Conservation (phyloP, 176 grass and related monocot genomes). For the Phyllostachys edulis region DNA sequence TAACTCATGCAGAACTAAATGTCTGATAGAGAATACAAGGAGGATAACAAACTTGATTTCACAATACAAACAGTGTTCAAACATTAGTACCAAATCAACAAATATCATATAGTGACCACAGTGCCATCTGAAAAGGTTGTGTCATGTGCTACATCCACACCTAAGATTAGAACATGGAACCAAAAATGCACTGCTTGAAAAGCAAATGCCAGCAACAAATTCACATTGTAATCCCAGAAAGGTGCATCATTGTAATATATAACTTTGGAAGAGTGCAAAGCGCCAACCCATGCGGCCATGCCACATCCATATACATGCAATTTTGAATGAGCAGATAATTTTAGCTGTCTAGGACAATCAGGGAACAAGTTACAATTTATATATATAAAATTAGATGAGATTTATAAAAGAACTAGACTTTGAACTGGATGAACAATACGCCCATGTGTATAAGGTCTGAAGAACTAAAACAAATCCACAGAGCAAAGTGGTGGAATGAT, state of each 20-base stretch:
- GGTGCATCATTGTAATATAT: not conserved
- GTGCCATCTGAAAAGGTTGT: not conserved
- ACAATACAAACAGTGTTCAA: slow-evolving; percentile 21
- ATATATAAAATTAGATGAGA: not conserved
- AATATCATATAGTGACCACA: not conserved
- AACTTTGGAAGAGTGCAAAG: not conserved
- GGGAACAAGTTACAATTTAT: not conserved
- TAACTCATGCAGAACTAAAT: slow-evolving; percentile 1
- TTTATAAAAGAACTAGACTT: not conserved
- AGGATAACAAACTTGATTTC: not conserved
- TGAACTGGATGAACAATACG: not conserved
- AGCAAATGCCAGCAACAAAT: not conserved
- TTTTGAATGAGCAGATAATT: not conserved
- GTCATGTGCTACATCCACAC: not conserved
- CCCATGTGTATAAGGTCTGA: not conserved
- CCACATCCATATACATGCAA: not conserved
- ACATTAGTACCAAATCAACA: not conserved
- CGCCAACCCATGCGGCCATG: not conserved
- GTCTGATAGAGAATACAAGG: not conserved
- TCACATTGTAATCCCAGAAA: not conserved
- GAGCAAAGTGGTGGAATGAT: not conserved
- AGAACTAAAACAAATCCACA: not conserved
- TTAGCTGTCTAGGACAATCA: not conserved
- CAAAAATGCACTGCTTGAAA: not conserved
- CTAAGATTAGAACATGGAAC: not conserved